These are phyloP conservation scores for Baudoinia panamericana DNA, from an alignment of 495 filamentous ascomycete species.

Conservation along the genomic window DNA sequence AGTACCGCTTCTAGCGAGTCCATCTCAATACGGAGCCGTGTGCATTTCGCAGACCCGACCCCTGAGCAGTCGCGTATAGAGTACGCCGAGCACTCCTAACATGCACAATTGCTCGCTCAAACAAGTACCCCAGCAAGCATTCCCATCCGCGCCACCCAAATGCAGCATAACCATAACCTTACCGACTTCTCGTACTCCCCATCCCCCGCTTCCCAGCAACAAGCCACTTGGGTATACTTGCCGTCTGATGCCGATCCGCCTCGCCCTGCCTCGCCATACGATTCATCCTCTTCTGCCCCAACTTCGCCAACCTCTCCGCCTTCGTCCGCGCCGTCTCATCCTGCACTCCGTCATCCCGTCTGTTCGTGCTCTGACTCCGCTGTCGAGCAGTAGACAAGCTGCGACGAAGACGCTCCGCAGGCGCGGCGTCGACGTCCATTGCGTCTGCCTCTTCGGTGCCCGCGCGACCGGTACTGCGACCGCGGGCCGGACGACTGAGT, in stretches of 20 bases:
- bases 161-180: too few species aligned
- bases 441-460: constrained; percentile 41
- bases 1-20: too few species aligned
- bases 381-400: constrained; percentile 45
- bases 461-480: constrained; percentile 48
- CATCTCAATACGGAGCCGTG: too few species aligned
- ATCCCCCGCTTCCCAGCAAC: constrained; percentile 53
- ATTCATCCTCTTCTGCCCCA: constrained; percentile 97
- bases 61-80: too few species aligned
- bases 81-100: too few species aligned
- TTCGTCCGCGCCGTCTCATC: constrained; percentile 49
- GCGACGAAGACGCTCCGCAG: constrained; percentile 21
- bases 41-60: too few species aligned
- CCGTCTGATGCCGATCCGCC: constrained; percentile 81
- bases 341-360: constrained; percentile 67
- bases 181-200: constrained; percentile 41
- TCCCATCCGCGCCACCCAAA: too few species aligned
- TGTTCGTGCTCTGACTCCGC: constrained; percentile 65
- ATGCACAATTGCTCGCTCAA: too few species aligned
- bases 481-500: constrained; percentile 37
- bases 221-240: constrained; percentile 78
- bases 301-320: constrained; percentile 72
- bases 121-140: too few species aligned
- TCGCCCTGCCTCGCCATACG: constrained; percentile 91
- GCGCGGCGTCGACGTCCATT: constrained; percentile 69